A percentile compares a stretch with the other conserved stretches of the same genome.
These are phyloP conservation scores for Blastobotrys ciferrii DNA, from an alignment of 1,139 yeast genomes.

Conservation along the genomic window DNA sequence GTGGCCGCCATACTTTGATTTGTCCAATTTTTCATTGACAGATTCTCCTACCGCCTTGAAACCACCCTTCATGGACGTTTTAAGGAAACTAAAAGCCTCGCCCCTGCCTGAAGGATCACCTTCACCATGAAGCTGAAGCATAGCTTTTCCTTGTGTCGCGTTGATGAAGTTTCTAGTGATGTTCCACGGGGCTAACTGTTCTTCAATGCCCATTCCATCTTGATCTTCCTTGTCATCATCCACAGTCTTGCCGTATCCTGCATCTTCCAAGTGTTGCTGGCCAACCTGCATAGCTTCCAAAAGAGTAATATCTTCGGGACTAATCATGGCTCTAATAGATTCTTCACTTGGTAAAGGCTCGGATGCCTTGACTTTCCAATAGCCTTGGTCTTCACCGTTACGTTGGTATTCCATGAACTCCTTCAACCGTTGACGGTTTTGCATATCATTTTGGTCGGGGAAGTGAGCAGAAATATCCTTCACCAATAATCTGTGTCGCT, in stretches of 20 bases:
- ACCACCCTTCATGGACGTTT: slow-evolving; percentile 95
- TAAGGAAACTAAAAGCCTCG: slow-evolving; percentile 82
- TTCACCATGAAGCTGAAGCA: slow-evolving; percentile 94
- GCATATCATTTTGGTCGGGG: slow-evolving; percentile 98
- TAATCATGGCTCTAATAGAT: slow-evolving; percentile 75
- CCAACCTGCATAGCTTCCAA: slow-evolving; percentile 94
- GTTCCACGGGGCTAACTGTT: slow-evolving; percentile 93
- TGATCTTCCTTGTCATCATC: slow-evolving; percentile 45
- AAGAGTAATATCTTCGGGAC: slow-evolving; percentile 88
- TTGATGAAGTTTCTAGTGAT: slow-evolving; percentile 83
- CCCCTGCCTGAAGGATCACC: slow-evolving; percentile 96
- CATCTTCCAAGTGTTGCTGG: slow-evolving; percentile 77
- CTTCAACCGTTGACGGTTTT: slow-evolving; percentile 88
- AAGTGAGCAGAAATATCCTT: slow-evolving; percentile 89
- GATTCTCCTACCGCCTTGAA: slow-evolving; percentile 62
- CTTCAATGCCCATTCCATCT: slow-evolving; percentile 60
- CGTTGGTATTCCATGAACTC: slow-evolving; percentile 98
- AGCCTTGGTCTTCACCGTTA: slow-evolving; percentile 92
- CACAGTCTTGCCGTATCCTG: slow-evolving; percentile 51
- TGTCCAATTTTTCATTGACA: slow-evolving; percentile 43
- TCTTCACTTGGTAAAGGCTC: slow-evolving; percentile 76
- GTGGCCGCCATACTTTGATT: slow-evolving; percentile 57
- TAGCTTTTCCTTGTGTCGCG: slow-evolving; percentile 95
- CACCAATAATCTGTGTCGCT: slow-evolving; percentile 74
- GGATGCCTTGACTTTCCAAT: slow-evolving; percentile 82